Conservation (phyloP, 164 flowering plant species). For the Hamamelis virginiana region DNA sequence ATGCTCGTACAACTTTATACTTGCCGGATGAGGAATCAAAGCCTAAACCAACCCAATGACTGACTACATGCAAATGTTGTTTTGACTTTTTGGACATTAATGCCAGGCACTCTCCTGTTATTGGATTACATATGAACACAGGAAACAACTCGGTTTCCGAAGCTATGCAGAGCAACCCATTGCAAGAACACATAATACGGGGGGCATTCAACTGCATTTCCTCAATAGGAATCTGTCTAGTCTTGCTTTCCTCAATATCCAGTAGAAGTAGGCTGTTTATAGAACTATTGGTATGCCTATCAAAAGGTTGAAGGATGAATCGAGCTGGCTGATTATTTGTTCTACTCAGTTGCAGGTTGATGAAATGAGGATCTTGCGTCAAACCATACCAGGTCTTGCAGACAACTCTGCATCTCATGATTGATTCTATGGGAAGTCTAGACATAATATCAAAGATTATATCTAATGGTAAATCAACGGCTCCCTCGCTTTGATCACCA, state of each 20-base stretch:
- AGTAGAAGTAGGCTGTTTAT: not conserved
- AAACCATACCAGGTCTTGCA: not conserved
- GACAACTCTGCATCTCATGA: not conserved
- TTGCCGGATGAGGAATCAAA: not conserved
- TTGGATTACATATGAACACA: conserved; percentile 1
- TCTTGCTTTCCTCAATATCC: not conserved
- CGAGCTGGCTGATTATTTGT: not conserved
- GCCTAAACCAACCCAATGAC: not conserved
- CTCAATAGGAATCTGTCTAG: not conserved
- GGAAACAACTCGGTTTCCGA: not conserved
- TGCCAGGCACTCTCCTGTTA: not conserved
- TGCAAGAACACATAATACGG: not conserved
- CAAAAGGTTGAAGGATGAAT: not conserved
- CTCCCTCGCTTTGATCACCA: not conserved
- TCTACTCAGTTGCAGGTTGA: not conserved
- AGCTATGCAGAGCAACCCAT: conserved; percentile 1
- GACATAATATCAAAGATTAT: not conserved
- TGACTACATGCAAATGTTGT: not conserved
- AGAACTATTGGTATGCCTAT: not conserved
- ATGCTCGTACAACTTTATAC: not conserved
- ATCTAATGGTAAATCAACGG: not conserved
- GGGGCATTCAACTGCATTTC: not conserved
- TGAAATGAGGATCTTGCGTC: not conserved
- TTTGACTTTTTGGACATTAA: not conserved
- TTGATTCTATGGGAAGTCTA: not conserved